A percentile compares a stretch with the other conserved stretches of the same genome.
These are phyloP conservation scores for Penstemon davidsonii DNA, from an alignment of 257 asterid species.

Conservation along the genomic window DNA sequence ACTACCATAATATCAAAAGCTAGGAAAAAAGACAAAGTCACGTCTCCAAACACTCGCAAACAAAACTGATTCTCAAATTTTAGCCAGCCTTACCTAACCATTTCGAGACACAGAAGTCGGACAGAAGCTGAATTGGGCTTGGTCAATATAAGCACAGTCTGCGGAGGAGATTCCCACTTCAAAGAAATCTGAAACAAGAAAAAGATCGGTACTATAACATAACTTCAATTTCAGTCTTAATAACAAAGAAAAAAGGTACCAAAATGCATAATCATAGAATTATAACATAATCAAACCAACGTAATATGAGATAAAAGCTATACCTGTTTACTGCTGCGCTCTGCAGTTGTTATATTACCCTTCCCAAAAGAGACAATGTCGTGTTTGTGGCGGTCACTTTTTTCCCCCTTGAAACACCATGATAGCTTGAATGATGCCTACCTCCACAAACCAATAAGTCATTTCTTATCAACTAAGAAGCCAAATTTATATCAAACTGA, in stretches of 20 bases:
- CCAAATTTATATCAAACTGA: background rate
- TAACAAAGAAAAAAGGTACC: background rate
- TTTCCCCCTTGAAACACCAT: conserved; percentile 95
- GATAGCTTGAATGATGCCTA: conserved; percentile 94
- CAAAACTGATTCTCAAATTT: conserved; percentile 6
- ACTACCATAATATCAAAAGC: no score
- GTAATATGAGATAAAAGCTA: background rate
- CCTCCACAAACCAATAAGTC: conserved; percentile 25
- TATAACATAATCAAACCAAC: no score
- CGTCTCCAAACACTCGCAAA: background rate
- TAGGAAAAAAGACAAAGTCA: background rate
- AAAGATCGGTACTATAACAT: conserved; percentile 6
- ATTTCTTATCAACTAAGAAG: background rate
- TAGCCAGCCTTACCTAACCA: conserved; percentile 66
- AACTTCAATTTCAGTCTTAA: background rate
- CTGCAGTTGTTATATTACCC: conserved; percentile 93
- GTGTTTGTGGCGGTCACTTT: conserved; percentile 84
- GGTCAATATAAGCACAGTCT: conserved; percentile 75
- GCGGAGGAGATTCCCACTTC: conserved; percentile 94
- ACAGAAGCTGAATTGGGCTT: conserved; percentile 86
- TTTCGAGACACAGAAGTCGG: conserved; percentile 61
- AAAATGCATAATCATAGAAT: background rate
- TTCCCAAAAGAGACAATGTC: conserved; percentile 92
- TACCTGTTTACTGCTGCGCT: conserved; percentile 96
- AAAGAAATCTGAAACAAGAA: conserved; percentile 52